Percentiles rank a stretch among this genome's conserved stretches.
Conservation (phyloP, 192 early-diverging fungal genomes). For the Backusella tarrabulga region DNA sequence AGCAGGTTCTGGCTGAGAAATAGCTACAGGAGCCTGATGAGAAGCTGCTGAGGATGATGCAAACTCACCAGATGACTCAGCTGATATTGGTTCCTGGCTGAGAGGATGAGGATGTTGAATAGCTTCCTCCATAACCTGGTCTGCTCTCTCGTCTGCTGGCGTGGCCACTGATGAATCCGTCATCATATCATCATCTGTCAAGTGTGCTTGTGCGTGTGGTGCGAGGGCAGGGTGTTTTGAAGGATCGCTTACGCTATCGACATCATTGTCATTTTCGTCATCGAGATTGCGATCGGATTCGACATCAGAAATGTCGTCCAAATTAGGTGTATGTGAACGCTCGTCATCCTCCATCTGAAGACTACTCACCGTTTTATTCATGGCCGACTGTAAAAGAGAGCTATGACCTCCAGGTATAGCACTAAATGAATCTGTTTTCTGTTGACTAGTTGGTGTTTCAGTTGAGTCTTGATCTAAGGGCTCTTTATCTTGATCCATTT, state of each 20-base stretch:
- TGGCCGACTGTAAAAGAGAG: neutral
- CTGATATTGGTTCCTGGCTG: neutral
- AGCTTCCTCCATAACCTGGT: conserved; percentile 2
- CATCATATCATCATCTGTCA: conserved; percentile 22
- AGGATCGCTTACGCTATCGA: conserved; percentile 26
- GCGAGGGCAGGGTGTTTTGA: conserved; percentile 22
- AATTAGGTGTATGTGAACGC: conserved; percentile 12
- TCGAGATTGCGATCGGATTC: conserved; percentile 10
- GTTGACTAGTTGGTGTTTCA: neutral
- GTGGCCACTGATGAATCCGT: neutral
- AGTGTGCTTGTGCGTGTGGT: conserved; percentile 21
- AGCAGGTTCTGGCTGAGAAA: neutral
- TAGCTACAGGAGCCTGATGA: neutral
- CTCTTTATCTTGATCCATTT: conserved; percentile 2
- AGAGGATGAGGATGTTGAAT: neutral
- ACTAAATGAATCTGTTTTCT: neutral
- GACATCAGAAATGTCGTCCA: conserved; percentile 17
- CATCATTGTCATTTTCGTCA: neutral
- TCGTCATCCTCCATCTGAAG: conserved; percentile 6
- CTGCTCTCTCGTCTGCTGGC: neutral
- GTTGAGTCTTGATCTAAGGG: neutral
- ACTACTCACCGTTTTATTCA: neutral
- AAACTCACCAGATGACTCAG: neutral
- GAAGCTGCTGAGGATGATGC: neutral
- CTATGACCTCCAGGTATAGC: conserved; percentile 16